Evolutionary conservation across 75 land plant genomes (phyloP).

Genomic region (Gnetum montanum): DNA sequence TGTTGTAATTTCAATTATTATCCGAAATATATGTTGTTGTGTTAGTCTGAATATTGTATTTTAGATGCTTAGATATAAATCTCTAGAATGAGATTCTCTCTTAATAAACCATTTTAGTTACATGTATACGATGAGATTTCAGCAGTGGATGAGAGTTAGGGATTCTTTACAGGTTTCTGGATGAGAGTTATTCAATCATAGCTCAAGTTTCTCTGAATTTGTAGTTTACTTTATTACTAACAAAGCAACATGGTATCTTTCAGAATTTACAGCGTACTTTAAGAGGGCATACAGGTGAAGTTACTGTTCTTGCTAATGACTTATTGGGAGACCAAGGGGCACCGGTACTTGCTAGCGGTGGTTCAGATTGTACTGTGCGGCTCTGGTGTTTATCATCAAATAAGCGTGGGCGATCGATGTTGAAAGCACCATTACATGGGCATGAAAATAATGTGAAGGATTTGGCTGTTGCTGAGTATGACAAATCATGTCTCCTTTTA

Average conservation of each 20-base stretch:
- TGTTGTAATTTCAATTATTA: neutral
- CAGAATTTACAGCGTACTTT: conserved; percentile 33
- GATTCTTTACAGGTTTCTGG: neutral
- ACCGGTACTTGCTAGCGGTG: conserved; percentile 60
- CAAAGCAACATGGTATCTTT: neutral
- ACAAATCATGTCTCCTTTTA: conserved; percentile 1
- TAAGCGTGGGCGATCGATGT: conserved; percentile 39
- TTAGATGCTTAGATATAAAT: neutral
- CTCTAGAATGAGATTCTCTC: neutral
- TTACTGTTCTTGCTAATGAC: conserved; percentile 40
- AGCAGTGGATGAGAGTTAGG: conserved; percentile 6
- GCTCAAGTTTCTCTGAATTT: too few species aligned
- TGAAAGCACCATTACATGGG: conserved; percentile 41
- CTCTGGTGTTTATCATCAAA: conserved; percentile 49
- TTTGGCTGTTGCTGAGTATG: conserved; percentile 54
- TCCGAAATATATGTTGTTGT: neutral
- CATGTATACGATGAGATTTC: neutral
- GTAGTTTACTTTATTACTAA: too few species aligned
- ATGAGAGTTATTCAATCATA: neutral
- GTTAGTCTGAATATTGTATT: neutral
- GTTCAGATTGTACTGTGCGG: conserved; percentile 62
- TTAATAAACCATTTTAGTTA: neutral
- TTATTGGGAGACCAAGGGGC: conserved; percentile 33
- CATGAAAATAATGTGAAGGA: conserved; percentile 38
- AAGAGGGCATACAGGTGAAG: conserved; percentile 57